Evolutionary conservation across 805 yeast genomes (phyloP), one percentile per base, ranked within the genome.

Genomic region (Suhomyces pyralidae): DNA sequence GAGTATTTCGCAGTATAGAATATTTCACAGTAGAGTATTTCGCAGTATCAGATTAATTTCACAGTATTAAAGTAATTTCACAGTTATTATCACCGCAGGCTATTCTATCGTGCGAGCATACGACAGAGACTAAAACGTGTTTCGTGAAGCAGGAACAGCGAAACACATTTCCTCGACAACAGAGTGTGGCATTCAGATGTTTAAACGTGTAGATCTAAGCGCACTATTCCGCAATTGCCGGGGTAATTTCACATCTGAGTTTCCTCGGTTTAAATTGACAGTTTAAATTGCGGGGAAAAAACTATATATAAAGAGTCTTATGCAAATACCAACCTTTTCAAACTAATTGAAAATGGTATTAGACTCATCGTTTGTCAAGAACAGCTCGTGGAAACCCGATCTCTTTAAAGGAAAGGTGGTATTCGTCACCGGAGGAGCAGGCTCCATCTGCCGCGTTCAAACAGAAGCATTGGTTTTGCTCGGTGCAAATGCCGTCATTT

Each of bases 381-480:
- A 55, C 25, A 56, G 62, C 22, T 56, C 52, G 19, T 65, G 69
- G 69, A 65, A 63, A 44, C 55, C 63, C 14, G 64, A 64, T 49
- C 34, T 65, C 20, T 65, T 65, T 57, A 59, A 61, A 49, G 69
- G 69, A 22, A 65, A 65, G 53, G 69, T 65, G n/a, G 68, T 61
- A 24, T 65, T 65, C 46, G 68, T 65, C 50, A 65, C 69, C 0
- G 69, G 69, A 12, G 69, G 69, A 22, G 68, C 69, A 9, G 69
- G 69, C 44, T 58, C 66, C 46, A 65, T 65, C 44, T 65, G 69
- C 47, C 57, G 64, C 24, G 69, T 63, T 8, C 69, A 65, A 46
- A 63, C 68, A 19, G 69, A 65, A 48, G 69, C 69, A 5, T 32
- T 65, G 55, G 60, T 65, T 12, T 59, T 65, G 17, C 62, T 65